These are phyloP conservation scores for Galerina sulciceps DNA, from an alignment of 768 basidiomycete genomes.

Conservation along the genomic window DNA sequence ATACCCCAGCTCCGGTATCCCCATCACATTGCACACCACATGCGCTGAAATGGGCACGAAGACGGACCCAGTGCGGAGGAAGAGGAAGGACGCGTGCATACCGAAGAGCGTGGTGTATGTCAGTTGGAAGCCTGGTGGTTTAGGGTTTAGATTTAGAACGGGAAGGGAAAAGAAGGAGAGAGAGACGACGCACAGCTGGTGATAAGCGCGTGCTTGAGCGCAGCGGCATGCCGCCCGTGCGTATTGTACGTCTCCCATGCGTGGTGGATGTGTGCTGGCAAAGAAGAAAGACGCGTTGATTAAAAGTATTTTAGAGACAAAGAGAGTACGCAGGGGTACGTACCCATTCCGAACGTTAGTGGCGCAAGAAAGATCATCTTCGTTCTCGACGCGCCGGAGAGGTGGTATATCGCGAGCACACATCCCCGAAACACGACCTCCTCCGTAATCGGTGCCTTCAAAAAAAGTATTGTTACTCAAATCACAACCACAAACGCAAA, in stretches of 20 bases:
- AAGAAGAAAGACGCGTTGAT: background rate
- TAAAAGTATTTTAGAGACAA: too few species aligned
- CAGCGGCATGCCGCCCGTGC: slow-evolving; percentile 68
- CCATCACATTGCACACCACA: slow-evolving; percentile 94
- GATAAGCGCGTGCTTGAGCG: slow-evolving; percentile 64
- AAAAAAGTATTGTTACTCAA: background rate
- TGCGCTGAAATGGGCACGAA: slow-evolving; percentile 81
- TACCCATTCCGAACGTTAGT: slow-evolving; percentile 87
- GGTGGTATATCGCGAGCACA: slow-evolving; percentile 72
- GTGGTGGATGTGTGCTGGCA: slow-evolving; percentile 88
- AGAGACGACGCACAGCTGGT: slow-evolving; percentile 50
- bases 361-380: slow-evolving; percentile 83
- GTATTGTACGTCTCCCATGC: slow-evolving; percentile 84
- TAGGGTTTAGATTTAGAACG: background rate
- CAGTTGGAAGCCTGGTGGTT: slow-evolving; percentile 91
- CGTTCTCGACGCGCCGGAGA: slow-evolving; percentile 57
- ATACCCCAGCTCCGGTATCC: slow-evolving; percentile 68
- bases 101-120: slow-evolving; percentile 93
- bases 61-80: slow-evolving; percentile 84
- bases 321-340: background rate
- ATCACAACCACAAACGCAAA: background rate
- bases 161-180: background rate
- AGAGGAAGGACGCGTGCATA: slow-evolving; percentile 83
- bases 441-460: slow-evolving; percentile 87
- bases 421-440: slow-evolving; percentile 91